These are phyloP conservation scores for Heliosperma pusillum DNA, from an alignment of 148 eudicot genomes.

Conservation along the genomic window DNA sequence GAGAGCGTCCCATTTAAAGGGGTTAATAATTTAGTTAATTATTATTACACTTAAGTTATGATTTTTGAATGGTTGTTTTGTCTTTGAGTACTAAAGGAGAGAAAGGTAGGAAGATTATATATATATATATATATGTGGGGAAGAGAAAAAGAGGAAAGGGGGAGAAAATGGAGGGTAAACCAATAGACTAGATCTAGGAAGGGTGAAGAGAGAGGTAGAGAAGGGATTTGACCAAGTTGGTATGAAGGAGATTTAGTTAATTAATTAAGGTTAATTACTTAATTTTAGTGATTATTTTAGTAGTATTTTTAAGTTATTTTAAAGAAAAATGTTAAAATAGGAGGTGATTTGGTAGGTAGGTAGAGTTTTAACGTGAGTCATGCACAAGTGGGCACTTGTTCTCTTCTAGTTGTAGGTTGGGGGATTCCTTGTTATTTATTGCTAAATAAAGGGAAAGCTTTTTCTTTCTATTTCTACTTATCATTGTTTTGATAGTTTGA, in stretches of 20 bases:
- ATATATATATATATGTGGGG: slow-evolving; percentile 5
- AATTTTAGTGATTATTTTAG: too few species aligned
- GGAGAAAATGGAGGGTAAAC: slow-evolving; percentile 30
- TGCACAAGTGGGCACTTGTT: slow-evolving; percentile 26
- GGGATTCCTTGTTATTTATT: not conserved
- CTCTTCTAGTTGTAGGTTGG: slow-evolving; percentile 9
- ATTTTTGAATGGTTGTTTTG: not conserved
- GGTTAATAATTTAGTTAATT: too few species aligned
- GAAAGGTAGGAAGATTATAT: not conserved
- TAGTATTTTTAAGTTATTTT: too few species aligned
- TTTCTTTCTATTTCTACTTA: not conserved
- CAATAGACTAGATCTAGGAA: slow-evolving; percentile 30
- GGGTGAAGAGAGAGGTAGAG: not conserved
- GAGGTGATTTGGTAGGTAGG: slow-evolving; percentile 62
- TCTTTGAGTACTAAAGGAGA: slow-evolving; percentile 10
- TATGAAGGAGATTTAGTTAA: not conserved
- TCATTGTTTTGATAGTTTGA: not conserved
- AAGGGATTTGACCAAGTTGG: slow-evolving; percentile 31
- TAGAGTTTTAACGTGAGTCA: slow-evolving; percentile 41
- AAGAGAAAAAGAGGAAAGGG: slow-evolving; percentile 3
- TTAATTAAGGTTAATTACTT: too few species aligned
- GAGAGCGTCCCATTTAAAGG: slow-evolving; percentile 61
- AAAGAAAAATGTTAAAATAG: slow-evolving; percentile 16
- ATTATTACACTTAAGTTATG: not conserved
- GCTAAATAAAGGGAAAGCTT: not conserved